Conservation (phyloP, 257 asterid genomes). For the Gentiana straminea region DNA sequence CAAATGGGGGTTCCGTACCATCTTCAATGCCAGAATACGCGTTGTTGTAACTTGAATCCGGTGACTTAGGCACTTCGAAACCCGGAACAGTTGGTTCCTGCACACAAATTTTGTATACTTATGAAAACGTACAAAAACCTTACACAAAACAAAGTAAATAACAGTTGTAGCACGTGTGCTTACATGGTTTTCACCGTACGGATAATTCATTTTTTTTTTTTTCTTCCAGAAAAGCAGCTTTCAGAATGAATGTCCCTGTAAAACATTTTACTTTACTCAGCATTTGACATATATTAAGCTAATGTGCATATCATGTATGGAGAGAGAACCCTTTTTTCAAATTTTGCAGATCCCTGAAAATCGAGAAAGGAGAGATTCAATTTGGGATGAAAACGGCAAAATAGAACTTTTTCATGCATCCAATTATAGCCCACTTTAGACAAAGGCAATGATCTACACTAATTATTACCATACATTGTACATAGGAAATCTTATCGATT, state of each 20-base stretch:
- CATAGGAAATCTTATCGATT: too few species aligned
- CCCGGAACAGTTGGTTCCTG: constrained; percentile 85
- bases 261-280: not conserved
- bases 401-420: not conserved
- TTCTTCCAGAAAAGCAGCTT: not conserved
- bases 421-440: too few species aligned
- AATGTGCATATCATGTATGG: not conserved
- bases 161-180: constrained; percentile 8
- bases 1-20: constrained; percentile 66
- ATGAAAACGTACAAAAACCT: not conserved
- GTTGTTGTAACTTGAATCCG: constrained; percentile 74
- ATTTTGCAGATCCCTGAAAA: not conserved
- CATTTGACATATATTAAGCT: not conserved
- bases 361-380: not conserved
- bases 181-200: constrained; percentile 49
- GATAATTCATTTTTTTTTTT: constrained; percentile 42
- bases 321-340: not conserved
- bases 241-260: constrained; percentile 6
- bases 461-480: too few species aligned
- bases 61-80: constrained; percentile 74
- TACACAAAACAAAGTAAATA: not conserved
- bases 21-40: constrained; percentile 59
- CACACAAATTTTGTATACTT: constrained; percentile 4
- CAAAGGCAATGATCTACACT: too few species aligned
- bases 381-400: not conserved